A percentile compares a stretch with the other conserved stretches of the same genome.
phyloP scores from a whole-genome alignment of 192 early-diverging fungal genomes.

The Coemansia sp. region DNA sequence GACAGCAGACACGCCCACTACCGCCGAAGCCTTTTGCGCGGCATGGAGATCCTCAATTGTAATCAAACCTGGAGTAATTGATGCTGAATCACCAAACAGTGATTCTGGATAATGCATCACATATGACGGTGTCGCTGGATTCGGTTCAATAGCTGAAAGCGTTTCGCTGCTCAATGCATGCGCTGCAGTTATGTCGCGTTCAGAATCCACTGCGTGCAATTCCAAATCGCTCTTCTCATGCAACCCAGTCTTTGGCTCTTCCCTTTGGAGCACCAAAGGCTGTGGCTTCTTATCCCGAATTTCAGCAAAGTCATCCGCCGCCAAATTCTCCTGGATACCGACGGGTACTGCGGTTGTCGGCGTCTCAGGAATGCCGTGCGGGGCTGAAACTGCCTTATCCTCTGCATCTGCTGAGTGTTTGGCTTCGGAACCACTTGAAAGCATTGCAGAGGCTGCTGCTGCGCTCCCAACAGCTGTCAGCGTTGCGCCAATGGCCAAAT shows the following conservation, averaged over 20 bases:
- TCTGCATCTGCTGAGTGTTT: background rate
- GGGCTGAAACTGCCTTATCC: background rate
- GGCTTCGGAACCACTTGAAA: background rate
- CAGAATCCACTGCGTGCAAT: background rate
- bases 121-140: constrained; percentile 39
- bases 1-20: constrained; percentile 45
- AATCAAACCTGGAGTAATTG: constrained; percentile 33
- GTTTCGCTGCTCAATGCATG: constrained; percentile 18
- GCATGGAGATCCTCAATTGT: constrained; percentile 50
- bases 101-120: constrained; percentile 54
- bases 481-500: background rate
- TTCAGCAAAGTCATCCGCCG: background rate
- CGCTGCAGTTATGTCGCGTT: constrained; percentile 1
- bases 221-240: background rate
- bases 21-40: constrained; percentile 46
- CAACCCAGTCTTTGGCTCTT: background rate
- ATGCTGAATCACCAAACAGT: constrained; percentile 43
- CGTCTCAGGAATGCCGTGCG: background rate
- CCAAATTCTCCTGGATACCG: background rate
- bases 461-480: constrained; percentile 4
- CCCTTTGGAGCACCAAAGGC: background rate
- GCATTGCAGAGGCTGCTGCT: background rate
- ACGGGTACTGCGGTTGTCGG: constrained; percentile 8
- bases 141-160: constrained; percentile 5
- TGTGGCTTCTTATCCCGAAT: background rate